Evolutionary conservation across 345 rosid species (phyloP).

Genomic region (Microcos paniculata): DNA sequence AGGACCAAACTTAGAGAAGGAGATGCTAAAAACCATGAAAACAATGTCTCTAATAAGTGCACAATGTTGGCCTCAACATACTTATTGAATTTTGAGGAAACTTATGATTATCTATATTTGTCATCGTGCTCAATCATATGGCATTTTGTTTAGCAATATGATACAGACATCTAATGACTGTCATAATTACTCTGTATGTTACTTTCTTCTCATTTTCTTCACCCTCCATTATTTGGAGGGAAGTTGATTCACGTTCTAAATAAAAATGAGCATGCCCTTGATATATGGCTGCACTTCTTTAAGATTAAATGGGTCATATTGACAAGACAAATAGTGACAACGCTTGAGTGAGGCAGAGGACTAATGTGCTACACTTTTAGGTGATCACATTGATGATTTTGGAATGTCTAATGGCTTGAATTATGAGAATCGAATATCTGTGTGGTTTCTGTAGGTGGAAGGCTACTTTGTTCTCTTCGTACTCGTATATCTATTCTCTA

Average conservation of each 20-base stretch:
- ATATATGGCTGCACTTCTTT: constrained; percentile 88
- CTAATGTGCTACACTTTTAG: constrained; percentile 81
- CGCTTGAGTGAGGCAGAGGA: constrained; percentile 59
- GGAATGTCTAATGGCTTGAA: constrained; percentile 88
- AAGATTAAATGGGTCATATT: constrained; percentile 47
- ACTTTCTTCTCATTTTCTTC: neutral
- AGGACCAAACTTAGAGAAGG: no score
- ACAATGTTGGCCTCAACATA: no score
- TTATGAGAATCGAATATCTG: constrained; percentile 70
- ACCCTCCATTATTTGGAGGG: constrained; percentile 37
- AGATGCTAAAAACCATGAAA: no score
- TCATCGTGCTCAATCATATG: neutral
- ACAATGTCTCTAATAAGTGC: no score
- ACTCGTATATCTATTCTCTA: neutral
- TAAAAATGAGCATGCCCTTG: constrained; percentile 91
- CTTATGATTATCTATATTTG: neutral
- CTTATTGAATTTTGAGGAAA: neutral
- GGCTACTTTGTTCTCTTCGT: neutral
- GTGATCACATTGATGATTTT: constrained; percentile 85
- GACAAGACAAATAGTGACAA: constrained; percentile 34
- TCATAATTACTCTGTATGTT: neutral
- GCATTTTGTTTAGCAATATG: neutral
- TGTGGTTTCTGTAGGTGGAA: constrained; percentile 89
- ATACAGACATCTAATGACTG: neutral
- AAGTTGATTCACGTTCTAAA: constrained; percentile 79